Conservation (phyloP, 2,329 filamentous ascomycete species). For the Arachnopeziza araneosa region DNA sequence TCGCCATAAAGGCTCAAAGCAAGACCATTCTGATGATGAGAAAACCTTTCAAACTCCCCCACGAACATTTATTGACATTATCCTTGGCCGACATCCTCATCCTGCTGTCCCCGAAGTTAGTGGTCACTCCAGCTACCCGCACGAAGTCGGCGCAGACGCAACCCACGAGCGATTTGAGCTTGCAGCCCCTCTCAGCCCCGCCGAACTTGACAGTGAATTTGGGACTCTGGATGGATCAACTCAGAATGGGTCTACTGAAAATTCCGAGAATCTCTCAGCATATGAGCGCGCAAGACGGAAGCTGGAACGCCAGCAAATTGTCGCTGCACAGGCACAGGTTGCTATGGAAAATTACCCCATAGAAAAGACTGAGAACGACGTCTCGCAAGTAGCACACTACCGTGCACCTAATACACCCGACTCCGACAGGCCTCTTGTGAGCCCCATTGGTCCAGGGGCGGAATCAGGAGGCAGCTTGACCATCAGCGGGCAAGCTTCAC, state of each 20-base stretch:
- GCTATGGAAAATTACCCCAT: constrained; percentile 29
- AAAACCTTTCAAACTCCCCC: constrained; percentile 10
- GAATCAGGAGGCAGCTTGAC: constrained; percentile 8
- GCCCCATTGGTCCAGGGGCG: constrained; percentile 6
- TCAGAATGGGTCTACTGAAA: constrained; percentile 20
- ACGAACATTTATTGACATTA: constrained; percentile 41
- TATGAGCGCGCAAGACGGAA: constrained; percentile 49
- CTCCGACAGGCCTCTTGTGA: constrained; percentile 16
- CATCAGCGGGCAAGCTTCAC: constrained; percentile 14
- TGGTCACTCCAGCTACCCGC: constrained; percentile 45
- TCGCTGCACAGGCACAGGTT: constrained; percentile 38
- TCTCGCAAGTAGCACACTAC: constrained; percentile 30
- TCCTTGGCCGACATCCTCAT: constrained; percentile 40
- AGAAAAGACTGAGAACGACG: constrained; percentile 26
- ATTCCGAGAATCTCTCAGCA: constrained; percentile 36
- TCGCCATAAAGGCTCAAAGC: constrained; percentile 3
- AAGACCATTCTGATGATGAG: constrained; percentile 23
- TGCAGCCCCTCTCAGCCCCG: constrained; percentile 20
- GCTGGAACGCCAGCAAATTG: constrained; percentile 45
- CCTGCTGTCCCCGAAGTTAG: constrained; percentile 45
- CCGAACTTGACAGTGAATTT: constrained; percentile 25
- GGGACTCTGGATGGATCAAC: constrained; percentile 20
- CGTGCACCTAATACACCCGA: constrained; percentile 27
- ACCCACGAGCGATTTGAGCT: constrained; percentile 24
- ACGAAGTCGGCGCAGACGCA: constrained; percentile 23